Conservation (phyloP, 2,329 filamentous ascomycete species). For the Aspergillus melleus region DNA sequence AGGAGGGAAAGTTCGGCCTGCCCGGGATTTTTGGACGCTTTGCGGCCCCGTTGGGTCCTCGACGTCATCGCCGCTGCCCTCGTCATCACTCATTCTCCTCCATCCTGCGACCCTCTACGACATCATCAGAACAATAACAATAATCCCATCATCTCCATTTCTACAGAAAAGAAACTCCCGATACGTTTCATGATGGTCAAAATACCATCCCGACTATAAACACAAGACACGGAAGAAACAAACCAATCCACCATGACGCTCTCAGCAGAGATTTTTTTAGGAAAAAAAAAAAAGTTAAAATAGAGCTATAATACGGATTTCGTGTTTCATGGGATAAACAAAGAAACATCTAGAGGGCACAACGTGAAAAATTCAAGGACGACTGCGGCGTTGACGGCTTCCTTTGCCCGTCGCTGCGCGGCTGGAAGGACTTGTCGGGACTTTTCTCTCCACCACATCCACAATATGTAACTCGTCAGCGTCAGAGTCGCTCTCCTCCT, state of each 20-base stretch:
- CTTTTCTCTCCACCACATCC: slow-evolving; percentile 28
- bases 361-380: slow-evolving; percentile 13
- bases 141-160: too few relatives aligned
- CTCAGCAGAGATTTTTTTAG: not conserved
- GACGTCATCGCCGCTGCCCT: not conserved
- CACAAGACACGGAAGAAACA: slow-evolving; percentile 9
- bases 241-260: slow-evolving; percentile 4
- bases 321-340: not conserved
- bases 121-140: too few relatives aligned
- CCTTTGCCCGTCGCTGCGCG: slow-evolving; percentile 19
- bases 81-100: too few relatives aligned
- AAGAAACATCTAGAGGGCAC: slow-evolving; percentile 6
- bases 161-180: not conserved
- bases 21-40: not conserved
- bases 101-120: too few relatives aligned
- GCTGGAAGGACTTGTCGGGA: slow-evolving; percentile 21
- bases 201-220: not conserved
- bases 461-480: slow-evolving; percentile 36
- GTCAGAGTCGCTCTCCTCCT: slow-evolving; percentile 19
- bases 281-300: not conserved
- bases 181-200: not conserved
- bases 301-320: not conserved
- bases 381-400: slow-evolving; percentile 27
- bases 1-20: not conserved
- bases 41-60: not conserved